Conservation (phyloP, 2,329 filamentous ascomycete species). For the Colletotrichum liaoningense region DNA sequence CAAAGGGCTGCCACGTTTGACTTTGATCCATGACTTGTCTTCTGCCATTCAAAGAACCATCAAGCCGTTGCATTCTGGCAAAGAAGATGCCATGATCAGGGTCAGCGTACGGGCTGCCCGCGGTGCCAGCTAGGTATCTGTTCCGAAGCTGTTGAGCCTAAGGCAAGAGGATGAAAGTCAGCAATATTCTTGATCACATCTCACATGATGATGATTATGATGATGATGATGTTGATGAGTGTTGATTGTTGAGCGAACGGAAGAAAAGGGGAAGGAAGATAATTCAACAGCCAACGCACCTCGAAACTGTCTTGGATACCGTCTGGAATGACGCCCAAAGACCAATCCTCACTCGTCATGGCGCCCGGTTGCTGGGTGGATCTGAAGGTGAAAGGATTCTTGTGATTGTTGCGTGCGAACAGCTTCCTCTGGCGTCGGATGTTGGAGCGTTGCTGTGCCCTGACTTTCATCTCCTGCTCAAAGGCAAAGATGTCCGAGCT, state of each 20-base stretch:
- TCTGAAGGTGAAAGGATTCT: constrained; percentile 16
- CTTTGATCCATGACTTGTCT: constrained; percentile 25
- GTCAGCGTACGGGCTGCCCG: constrained; percentile 34
- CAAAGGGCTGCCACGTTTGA: constrained; percentile 15
- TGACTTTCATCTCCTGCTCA: constrained; percentile 26
- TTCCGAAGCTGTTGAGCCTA: constrained; percentile 35
- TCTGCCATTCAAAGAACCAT: constrained; percentile 19
- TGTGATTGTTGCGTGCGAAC: constrained; percentile 18
- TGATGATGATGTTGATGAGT: neutral
- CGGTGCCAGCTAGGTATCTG: constrained; percentile 35
- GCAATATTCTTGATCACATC: constrained; percentile 24
- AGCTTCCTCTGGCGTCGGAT: constrained; percentile 24
- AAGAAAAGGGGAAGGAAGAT: neutral
- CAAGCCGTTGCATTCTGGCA: constrained; percentile 22
- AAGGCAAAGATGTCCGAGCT: constrained; percentile 33
- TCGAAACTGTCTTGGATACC: constrained; percentile 35
- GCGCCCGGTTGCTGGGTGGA: constrained; percentile 6
- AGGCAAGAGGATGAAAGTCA: constrained; percentile 9
- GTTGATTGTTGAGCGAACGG: neutral
- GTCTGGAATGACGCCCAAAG: constrained; percentile 9
- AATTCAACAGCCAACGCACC: constrained; percentile 20
- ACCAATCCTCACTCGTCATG: constrained; percentile 29
- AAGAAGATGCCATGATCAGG: constrained; percentile 23
- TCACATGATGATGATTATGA: constrained; percentile 2
- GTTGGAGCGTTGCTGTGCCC: constrained; percentile 20